These are phyloP conservation scores for Scheffersomyces ergatensis DNA, from an alignment of 805 yeast species.

Conservation along the genomic window DNA sequence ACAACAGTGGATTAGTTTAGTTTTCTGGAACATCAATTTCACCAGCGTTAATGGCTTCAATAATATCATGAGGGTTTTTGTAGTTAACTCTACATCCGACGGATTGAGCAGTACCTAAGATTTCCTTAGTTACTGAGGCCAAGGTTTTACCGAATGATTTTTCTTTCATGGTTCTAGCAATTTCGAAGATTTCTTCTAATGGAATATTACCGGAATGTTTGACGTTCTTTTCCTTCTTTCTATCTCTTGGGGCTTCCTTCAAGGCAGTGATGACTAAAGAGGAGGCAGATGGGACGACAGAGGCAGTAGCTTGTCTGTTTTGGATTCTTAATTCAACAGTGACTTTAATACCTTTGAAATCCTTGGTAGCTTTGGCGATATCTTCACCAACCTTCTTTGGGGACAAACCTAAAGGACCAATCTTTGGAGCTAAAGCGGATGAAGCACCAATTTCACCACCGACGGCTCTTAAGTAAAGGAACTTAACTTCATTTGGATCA, in stretches of 20 bases:
- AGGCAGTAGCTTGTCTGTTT: constrained; percentile 99
- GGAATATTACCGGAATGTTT: constrained; percentile 99
- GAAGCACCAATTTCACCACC: constrained; percentile 99
- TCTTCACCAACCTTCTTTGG: constrained; percentile 99
- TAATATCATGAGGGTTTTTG: constrained; percentile 98
- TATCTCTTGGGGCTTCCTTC: constrained; percentile 99
- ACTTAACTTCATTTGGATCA: constrained; percentile 98
- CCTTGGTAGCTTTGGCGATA: constrained; percentile 99
- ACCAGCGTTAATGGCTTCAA: constrained; percentile 98
- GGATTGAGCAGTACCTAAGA: constrained; percentile 99
- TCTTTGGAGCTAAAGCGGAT: constrained; percentile 99
- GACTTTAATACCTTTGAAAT: constrained; percentile 98
- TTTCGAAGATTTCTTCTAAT: constrained; percentile 91
- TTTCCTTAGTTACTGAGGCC: constrained; percentile 97
- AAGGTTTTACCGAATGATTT: constrained; percentile 97
- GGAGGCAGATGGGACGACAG: constrained; percentile 99
- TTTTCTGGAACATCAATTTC: constrained; percentile 91
- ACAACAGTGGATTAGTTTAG: constrained; percentile 54
- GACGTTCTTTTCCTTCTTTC: constrained; percentile 99
- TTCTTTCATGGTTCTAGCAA: constrained; percentile 96
- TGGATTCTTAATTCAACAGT: constrained; percentile 98
- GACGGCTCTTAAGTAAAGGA: constrained; percentile 98
- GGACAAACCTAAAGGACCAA: constrained; percentile 99
- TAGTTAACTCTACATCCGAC: constrained; percentile 99
- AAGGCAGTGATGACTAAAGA: constrained; percentile 98